Evolutionary conservation across 768 basidiomycete genomes (phyloP), one percentile per base, ranked within the genome.

Genomic region (Mycena galericulata): DNA sequence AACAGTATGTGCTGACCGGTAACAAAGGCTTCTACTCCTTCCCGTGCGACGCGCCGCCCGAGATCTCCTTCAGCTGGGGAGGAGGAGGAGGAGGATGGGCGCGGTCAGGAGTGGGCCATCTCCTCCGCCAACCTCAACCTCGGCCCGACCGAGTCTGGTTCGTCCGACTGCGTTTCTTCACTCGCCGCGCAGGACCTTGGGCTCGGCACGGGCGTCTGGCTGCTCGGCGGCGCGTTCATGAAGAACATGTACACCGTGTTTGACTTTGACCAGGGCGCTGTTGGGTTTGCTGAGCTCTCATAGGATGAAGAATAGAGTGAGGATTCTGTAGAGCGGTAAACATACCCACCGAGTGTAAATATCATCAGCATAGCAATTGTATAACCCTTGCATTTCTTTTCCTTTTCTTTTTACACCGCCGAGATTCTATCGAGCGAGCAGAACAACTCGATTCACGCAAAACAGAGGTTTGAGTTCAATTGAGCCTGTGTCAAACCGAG

Each of bases 81-180:
- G n/a, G n/a, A n/a, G n/a, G n/a, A n/a, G n/a, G n/a, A n/a, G n/a
- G n/a, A n/a, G n/a, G n/a, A n/a, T n/a, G n/a, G n/a, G n/a, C n/a
- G n/a, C 63, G 79, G 78, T 26, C 70, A 76, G 51, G 56, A 72
- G 0, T 84, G 78, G 74, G 40, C 79, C 29, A 88, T 90, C 67
- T 81, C 85, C 4, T 79, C 87, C 53, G 65, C 79, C 14, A 75
- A 45, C 40, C 75, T 77, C 55, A 87, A 88, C 26, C 62, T 87
- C 24, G 75, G 88, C 6, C 26, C 17, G 68, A 66, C 71, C 55
- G 80, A 78, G 58, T 62, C 85, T 54, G 89, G 89, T 20, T 78
- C 81, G 50, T 87, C 46, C 41, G 29, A 55, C 6, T 78, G 91
- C 73, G 75, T 83, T 1, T 88, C 88, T 36, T 87, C 88, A 2